These are phyloP conservation scores for Kodamaea fukazawae DNA, from an alignment of 805 yeast species.

Conservation along the genomic window DNA sequence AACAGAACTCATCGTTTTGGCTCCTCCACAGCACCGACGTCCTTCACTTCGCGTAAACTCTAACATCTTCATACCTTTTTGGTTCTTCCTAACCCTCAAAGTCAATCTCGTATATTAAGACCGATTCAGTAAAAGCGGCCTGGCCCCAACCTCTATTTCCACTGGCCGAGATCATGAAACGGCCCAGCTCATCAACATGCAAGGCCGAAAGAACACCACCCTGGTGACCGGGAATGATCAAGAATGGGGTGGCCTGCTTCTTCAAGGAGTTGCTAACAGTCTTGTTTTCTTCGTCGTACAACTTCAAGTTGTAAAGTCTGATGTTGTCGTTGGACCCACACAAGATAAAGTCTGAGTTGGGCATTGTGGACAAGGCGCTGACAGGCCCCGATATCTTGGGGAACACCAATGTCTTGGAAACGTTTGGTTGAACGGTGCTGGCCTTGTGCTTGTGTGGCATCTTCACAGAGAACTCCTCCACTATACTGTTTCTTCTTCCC, in stretches of 20 bases:
- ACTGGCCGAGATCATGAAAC: constrained; percentile 85
- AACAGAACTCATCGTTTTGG: too few species aligned
- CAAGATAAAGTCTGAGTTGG: constrained; percentile 72
- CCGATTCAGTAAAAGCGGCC: constrained; percentile 75
- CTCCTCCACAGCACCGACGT: too few species aligned
- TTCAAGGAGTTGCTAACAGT: constrained; percentile 21
- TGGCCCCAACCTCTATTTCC: constrained; percentile 95
- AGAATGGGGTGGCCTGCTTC: constrained; percentile 64
- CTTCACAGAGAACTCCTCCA: constrained; percentile 69
- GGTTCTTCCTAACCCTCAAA: constrained; percentile 4
- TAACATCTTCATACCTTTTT: too few species aligned
- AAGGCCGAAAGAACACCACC: constrained; percentile 84
- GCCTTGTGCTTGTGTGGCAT: constrained; percentile 44
- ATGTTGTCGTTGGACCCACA: constrained; percentile 92
- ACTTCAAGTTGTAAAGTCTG: constrained; percentile 72
- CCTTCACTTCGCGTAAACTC: too few species aligned
- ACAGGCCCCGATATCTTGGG: constrained; percentile 92
- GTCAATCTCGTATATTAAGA: constrained; percentile 76
- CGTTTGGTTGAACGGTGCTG: constrained; percentile 38
- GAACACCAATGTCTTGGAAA: constrained; percentile 61
- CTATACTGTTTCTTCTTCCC: constrained; percentile 86
- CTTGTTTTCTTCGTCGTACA: constrained; percentile 34
- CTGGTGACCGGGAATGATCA: constrained; percentile 93
- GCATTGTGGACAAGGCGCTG: constrained; percentile 73
- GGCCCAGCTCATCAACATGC: constrained; percentile 79